Base-by-base conservation (phyloP, 805 yeast genomes). In the Saccharomycopsis sp. region DNA sequence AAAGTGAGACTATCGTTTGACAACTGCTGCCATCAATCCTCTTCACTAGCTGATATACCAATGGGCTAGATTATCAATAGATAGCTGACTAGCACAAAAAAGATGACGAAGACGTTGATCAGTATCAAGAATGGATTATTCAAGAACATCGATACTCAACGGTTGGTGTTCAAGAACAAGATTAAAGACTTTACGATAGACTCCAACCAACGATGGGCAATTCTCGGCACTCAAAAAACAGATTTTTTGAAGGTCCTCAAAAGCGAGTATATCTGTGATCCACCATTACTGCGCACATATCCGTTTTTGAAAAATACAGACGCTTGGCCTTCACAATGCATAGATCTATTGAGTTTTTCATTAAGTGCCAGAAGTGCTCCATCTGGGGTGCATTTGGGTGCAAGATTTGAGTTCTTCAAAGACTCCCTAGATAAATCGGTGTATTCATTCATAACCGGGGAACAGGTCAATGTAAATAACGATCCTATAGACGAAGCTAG, bases 361-460 rank as follows among this genome's bases (percentile, higher is more conserved):
- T 53, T 69, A 66, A 53, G 72, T 68, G 2, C 71, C 73, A 60
- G 58, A 74, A 54, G 71, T 77, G 2, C 65, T 76, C 52, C 75
- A 73, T 61, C 79, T 73, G 71, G 69, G 71, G 73, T 56, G 0
- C 96, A 91, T 73, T 65, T 92, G 40, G 84, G 96, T 54, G 97
- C 98, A 0, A 71, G 99, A 55, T 92, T 89, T 67, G 99, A 92
- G 71, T 82, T 82, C 57, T 89, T 81, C 68, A 86, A 91, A 60
- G 97, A 92, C 62, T 90, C 82, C 59, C 84, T 86, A 62, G 97
- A 92, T 68, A 84, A 81, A 62, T 82, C 86, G 2, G 63, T 60
- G 37, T 23, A 54, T 18, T 23, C 55, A 4, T 59, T 53, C 24
- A 47, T 59, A 21, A 59, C 60, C 12, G 37, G 47, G 18, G 29